These are phyloP conservation scores for Noccaea caerulescens DNA, from an alignment of 345 rosid species.

Conservation along the genomic window DNA sequence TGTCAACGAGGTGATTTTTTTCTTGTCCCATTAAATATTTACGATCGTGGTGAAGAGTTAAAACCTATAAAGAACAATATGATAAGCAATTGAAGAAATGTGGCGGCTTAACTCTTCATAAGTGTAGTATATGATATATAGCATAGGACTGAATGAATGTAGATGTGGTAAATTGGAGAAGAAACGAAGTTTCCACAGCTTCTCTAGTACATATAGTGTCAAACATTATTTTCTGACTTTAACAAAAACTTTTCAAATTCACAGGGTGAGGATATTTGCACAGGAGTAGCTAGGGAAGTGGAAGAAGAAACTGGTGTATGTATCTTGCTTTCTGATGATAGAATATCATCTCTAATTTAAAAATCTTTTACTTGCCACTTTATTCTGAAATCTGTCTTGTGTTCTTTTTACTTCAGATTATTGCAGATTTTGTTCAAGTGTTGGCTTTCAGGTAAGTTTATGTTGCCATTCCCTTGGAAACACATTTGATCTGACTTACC, in stretches of 20 bases:
- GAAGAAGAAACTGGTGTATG: conserved; percentile 91
- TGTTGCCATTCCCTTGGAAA: conserved; percentile 3
- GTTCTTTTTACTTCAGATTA: conserved; percentile 51
- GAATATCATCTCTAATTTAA: not conserved
- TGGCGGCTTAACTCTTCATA: not conserved
- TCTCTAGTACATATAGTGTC: not conserved
- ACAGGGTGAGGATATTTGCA: conserved; percentile 77
- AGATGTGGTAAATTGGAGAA: not conserved
- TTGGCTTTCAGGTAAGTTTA: conserved; percentile 63
- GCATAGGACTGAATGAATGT: not conserved
- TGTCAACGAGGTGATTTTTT: conserved; percentile 59
- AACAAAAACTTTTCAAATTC: conserved; percentile 19
- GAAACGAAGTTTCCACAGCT: not conserved
- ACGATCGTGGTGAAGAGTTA: not conserved
- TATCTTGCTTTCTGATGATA: not conserved
- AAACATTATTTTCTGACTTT: not conserved
- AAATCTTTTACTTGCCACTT: not conserved
- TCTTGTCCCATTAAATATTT: not conserved
- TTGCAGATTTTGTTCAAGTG: conserved; percentile 64
- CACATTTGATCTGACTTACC: conserved; percentile 7
- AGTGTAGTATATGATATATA: not conserved
- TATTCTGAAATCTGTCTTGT: conserved; percentile 22
- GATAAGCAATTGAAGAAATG: not conserved
- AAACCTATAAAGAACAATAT: not conserved
- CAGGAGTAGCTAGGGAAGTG: conserved; percentile 74